Conservation (phyloP, 2,329 filamentous ascomycete species). For the Lasiodiplodia hormozganensis region DNA sequence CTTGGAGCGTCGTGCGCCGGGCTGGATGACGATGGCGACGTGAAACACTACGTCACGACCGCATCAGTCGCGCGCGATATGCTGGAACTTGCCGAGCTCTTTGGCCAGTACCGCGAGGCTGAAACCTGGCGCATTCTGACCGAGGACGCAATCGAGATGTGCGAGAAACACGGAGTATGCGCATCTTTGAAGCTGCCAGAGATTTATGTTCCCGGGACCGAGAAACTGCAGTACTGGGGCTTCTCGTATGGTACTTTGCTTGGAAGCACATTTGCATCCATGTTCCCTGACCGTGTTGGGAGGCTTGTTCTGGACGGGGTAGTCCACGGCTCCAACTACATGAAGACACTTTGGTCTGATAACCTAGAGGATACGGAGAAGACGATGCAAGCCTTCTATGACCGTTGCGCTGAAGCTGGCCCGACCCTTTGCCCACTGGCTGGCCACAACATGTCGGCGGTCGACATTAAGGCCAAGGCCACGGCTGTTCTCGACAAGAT, state of each 20-base stretch:
- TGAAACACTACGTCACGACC: conserved; percentile 54
- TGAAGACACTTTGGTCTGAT: conserved; percentile 44
- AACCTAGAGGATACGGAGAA: conserved; percentile 55
- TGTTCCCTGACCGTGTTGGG: conserved; percentile 47
- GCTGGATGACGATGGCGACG: conserved; percentile 41
- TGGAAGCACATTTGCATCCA: conserved; percentile 46
- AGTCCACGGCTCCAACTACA: conserved; percentile 50
- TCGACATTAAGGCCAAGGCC: conserved; percentile 45
- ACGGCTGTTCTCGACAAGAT: conserved; percentile 44
- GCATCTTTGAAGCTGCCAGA: conserved; percentile 10
- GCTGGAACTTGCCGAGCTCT: conserved; percentile 55
- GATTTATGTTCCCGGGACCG: conserved; percentile 37
- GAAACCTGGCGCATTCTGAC: conserved; percentile 32
- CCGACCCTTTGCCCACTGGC: conserved; percentile 49
- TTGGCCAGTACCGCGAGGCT: conserved; percentile 46
- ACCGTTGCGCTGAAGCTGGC: conserved; percentile 52
- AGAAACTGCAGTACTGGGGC: conserved; percentile 53
- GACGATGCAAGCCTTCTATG: conserved; percentile 52
- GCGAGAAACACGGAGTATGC: conserved; percentile 13
- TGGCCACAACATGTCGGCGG: conserved; percentile 41
- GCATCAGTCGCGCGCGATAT: conserved; percentile 58
- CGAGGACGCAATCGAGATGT: neutral
- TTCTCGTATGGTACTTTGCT: conserved; percentile 58
- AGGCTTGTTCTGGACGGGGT: conserved; percentile 54
- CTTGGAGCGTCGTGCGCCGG: conserved; percentile 41